Base-by-base conservation (phyloP, 2,329 filamentous ascomycete species). In the Coccinonectria pachysandricola region DNA sequence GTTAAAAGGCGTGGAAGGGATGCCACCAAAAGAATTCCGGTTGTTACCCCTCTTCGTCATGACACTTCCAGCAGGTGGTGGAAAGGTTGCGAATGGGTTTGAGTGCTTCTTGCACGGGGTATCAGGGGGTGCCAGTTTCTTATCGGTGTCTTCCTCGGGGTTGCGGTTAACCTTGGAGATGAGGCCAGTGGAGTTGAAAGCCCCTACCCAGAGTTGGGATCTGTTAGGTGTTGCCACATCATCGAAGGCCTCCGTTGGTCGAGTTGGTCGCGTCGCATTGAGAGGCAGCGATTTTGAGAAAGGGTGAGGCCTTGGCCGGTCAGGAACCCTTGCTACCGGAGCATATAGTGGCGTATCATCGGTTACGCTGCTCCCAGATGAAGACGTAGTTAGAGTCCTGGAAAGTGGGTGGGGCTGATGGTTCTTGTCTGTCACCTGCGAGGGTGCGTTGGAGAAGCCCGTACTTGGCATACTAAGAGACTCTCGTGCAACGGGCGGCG, bases 141-240 rank as follows among this genome's bases (percentile, higher is more conserved):
- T 60, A 56, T 47, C 62, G 57, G 38, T 46, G 53, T 63, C 70
- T 26, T 84, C 71, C 40, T 95, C 84, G 1, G 78, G 71, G 50
- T 83, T 78, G 31, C 83, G 78, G 47, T 91, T 92, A 54, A 92
- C 83, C 60, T 98, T 98, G 8, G 91, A 95, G 28, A 98, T 79
- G 15, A 98, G 63, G 2, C 88, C 87, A 1, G 91, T 96, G 2
- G 91, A 96, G 65, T 85, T 86, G 56, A 95, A 95, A 6, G 86
- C 86, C 20, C 81, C 76, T 16, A 82, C 78, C 30, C 82, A 68
- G 12, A 87, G 80, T 48, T 48, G 45, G 1, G 45, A 37, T 7
- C 49, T 52, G 25, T 40, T 51, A 63, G 82, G 20, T 66, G 79
- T 40, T 31, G 43, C 52, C 25, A 54, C 40, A 8, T 40, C 39